Evolutionary conservation across 2,329 filamentous ascomycete genomes (phyloP).

Genomic region (Sporothrix pallida): DNA sequence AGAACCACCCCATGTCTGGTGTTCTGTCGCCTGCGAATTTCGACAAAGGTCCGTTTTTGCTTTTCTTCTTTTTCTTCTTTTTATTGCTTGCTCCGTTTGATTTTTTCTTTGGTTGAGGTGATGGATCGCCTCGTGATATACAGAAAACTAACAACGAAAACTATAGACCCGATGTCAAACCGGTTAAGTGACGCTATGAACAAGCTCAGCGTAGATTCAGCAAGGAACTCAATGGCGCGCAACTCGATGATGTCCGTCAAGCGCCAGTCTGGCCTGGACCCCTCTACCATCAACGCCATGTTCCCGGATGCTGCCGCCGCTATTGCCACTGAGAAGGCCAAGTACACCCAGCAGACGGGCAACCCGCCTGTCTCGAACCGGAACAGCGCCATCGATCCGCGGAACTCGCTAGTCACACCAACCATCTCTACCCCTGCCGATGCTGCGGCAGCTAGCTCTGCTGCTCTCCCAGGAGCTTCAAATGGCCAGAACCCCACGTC

Average conservation of each 20-base stretch:
- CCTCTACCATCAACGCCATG: constrained; percentile 96
- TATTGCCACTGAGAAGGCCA: constrained; percentile 98
- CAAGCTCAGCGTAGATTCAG: constrained; percentile 86
- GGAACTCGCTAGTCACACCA: constrained; percentile 74
- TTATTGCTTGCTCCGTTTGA: not conserved
- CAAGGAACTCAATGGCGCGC: constrained; percentile 83
- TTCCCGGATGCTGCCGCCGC: constrained; percentile 97
- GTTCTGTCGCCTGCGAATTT: constrained; percentile 94
- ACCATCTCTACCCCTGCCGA: constrained; percentile 75
- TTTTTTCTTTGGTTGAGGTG: constrained; percentile 24
- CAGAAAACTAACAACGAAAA: constrained; percentile 36
- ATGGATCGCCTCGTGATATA: not conserved
- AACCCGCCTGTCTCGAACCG: constrained; percentile 88
- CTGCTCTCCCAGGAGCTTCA: constrained; percentile 64
- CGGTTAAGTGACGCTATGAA: constrained; percentile 95
- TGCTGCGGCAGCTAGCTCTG: constrained; percentile 59
- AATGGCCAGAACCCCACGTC: constrained; percentile 73
- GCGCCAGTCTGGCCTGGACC: constrained; percentile 91
- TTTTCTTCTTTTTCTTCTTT: not conserved
- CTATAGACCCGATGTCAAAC: constrained; percentile 91
- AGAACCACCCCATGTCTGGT: constrained; percentile 95
- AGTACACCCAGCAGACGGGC: constrained; percentile 94
- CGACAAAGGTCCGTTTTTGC: constrained; percentile 75
- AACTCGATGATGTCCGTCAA: constrained; percentile 81
- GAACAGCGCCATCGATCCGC: constrained; percentile 83